Percentiles rank a stretch among this genome's conserved stretches.
Conservation (phyloP, 1,284 basidiomycete genomes). For the Leccinum variabile region DNA sequence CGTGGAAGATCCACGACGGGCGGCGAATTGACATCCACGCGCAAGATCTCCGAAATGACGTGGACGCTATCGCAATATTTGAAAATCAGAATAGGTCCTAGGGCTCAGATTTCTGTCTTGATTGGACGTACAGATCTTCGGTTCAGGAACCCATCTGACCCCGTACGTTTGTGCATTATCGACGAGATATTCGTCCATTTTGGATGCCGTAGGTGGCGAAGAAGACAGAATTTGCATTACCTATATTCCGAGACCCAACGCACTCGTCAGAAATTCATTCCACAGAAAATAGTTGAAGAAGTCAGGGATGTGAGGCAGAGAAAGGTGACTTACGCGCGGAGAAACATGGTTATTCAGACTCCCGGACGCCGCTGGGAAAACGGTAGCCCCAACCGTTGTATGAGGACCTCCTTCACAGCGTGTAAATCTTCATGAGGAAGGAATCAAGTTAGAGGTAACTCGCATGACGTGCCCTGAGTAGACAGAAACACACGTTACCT, state of each 20-base stretch:
- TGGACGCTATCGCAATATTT: slow-evolving; percentile 41
- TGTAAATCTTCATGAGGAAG: slow-evolving; percentile 50
- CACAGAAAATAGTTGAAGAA: neutral
- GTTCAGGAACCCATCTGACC: slow-evolving; percentile 64
- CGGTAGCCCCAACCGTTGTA: slow-evolving; percentile 54
- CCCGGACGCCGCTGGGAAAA: slow-evolving; percentile 52
- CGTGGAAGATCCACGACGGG: slow-evolving; percentile 57
- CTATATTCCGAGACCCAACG: slow-evolving; percentile 30
- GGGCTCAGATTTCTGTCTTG: neutral
- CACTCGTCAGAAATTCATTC: slow-evolving; percentile 4
- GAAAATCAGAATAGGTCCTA: neutral
- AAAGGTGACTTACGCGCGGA: slow-evolving; percentile 40
- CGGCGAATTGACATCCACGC: slow-evolving; percentile 41
- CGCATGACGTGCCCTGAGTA: slow-evolving; percentile 3
- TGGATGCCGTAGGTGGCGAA: slow-evolving; percentile 53
- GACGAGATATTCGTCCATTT: slow-evolving; percentile 55
- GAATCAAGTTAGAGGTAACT: slow-evolving; percentile 1
- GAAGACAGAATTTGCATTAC: slow-evolving; percentile 52
- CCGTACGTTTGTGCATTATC: slow-evolving; percentile 52
- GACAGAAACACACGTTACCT: neutral
- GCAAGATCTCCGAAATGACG: slow-evolving; percentile 58
- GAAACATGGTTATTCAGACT: slow-evolving; percentile 60
- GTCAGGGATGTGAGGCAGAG: neutral
- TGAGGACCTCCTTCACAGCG: slow-evolving; percentile 52
- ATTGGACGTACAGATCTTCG: slow-evolving; percentile 57